Evolutionary conservation across 2,329 filamentous ascomycete species (phyloP), one percentile per base, ranked within the genome.

Genomic region (Aspergillus floridensis): DNA sequence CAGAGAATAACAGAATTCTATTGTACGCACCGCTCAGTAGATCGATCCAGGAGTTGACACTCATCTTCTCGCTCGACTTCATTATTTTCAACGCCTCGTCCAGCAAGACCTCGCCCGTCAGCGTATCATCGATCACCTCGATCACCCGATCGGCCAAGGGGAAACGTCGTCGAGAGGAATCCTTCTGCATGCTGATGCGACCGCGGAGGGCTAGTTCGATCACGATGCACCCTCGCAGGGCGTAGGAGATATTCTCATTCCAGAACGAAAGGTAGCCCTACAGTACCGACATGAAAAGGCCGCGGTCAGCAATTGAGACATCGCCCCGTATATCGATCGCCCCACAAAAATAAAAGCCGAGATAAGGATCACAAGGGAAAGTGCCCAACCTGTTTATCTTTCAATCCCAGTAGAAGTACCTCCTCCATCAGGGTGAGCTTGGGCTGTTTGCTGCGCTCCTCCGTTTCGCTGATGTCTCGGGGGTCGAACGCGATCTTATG

Each of bases 61-160:
- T 98, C 95, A 99, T 98, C 85, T 96, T 97, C 82, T 99, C 95
- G 78, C 92, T 97, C 69, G 91, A 88, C 84, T 99, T 99, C 93
- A 99, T 99, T 93, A 99, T 96, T 83, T 99, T 99, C 73, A 99
- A 82, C 60, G 95, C 91, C 82, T 99, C 95, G 79, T 99, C 95
- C 72, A 99, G 85, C 70, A 99, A 84, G 65, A 98, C 95, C 81
- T 99, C 95, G 68, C 95, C 95, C 5, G 95, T 99, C 73, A 97
- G 84, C 60, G 92, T 93, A 74, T 97, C 93, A 77, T 99, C 95
- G 73, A 98, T 87, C 65, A 99, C 95, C 80, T 99, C 95, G 77
- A 99, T 97, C 68, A 95, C 83, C 67, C 95, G 87, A 79, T 99
- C 95, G 67, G 93, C 89, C 61, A 98, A 83, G 59, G 93, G 93